Evolutionary conservation across 2,329 filamentous ascomycete species (phyloP).

Genomic region (Aspergillus chevalieri): DNA sequence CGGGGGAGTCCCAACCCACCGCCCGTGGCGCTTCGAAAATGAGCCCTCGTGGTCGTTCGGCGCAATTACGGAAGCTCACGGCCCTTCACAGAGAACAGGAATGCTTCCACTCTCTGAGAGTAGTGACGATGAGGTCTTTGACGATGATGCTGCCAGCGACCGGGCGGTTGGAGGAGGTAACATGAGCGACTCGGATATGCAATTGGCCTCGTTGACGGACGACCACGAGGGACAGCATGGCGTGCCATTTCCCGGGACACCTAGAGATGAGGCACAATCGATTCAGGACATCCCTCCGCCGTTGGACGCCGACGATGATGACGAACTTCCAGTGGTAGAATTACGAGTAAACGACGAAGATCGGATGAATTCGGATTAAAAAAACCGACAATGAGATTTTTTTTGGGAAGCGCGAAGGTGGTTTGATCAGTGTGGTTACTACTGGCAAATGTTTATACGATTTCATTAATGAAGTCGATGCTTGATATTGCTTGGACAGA

Average conservation of each 20-base stretch:
- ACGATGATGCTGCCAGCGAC: slow-evolving; percentile 33
- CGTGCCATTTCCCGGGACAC: slow-evolving; percentile 13
- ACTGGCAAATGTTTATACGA: too few relatives aligned
- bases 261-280: slow-evolving; percentile 21
- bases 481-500: too few relatives aligned
- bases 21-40: slow-evolving; percentile 19
- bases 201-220: slow-evolving; percentile 23
- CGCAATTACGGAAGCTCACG: slow-evolving; percentile 22
- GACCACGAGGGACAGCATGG: slow-evolving; percentile 17
- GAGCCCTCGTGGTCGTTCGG: slow-evolving; percentile 35
- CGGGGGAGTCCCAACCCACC: slow-evolving; percentile 16
- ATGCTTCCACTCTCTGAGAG: slow-evolving; percentile 18
- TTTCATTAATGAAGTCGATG: too few relatives aligned
- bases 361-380: slow-evolving; percentile 14
- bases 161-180: slow-evolving; percentile 34
- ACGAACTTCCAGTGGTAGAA: slow-evolving; percentile 39
- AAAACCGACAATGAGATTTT: background rate
- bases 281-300: slow-evolving; percentile 28
- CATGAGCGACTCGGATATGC: slow-evolving; percentile 28
- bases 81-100: slow-evolving; percentile 23
- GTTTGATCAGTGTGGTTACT: slow-evolving; percentile 3
- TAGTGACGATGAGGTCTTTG: slow-evolving; percentile 28
- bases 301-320: slow-evolving; percentile 27
- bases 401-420: slow-evolving; percentile 11
- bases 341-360: slow-evolving; percentile 34